Evolutionary conservation across 805 yeast genomes (phyloP), one percentile per base, ranked within the genome.

Genomic region (Kodamaea lidongshanica): DNA sequence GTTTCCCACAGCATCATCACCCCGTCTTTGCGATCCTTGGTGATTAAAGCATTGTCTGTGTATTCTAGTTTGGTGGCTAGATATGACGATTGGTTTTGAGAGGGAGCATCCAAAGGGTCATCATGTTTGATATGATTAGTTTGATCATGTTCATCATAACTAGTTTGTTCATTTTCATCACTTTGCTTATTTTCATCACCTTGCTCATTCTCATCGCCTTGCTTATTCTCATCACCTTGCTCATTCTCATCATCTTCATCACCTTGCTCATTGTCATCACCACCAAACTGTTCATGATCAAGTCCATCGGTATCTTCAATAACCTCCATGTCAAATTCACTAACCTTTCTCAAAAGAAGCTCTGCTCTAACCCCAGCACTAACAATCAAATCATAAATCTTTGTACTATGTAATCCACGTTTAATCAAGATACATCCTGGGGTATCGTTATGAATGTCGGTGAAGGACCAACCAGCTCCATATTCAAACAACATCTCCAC

Each of bases 1-100:
- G 75, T 68, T 52, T 88, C 97, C 97, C 97, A 88, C 44, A 80
- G 81, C 97, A 88, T 88, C 97, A 88, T 88, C 3, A 88, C 96
- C 11, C 96, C 97, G 46, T 88, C 96, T 27, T 71, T 65, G 30
- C 79, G 62, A 14, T 74, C 79, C 37, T 74, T 67, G 1, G 96
- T 89, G 15, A 85, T 61, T 15, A 88, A 62, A 0, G 92, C 78
- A 30, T 67, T 71, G 36, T 78, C 79, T 23, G 62, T 68, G 50
- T 84, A 88, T 42, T 74, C 77, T 15, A 88, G 60, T 45, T 78
- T 67, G 4, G 88, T 72, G 8, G 68, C 57, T 24, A 88, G 62
- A 46, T 78, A 88, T 0, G 81, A 68, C 3, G 63, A 52, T 38
- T 81, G 87, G 36, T 75, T 67, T 29, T 68, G 72, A 1, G 89